A percentile compares a stretch with the other conserved stretches of the same genome.
phyloP scores from a whole-genome alignment of 2,329 filamentous ascomycete genomes.

The Ophiocordyceps robertsii region DNA sequence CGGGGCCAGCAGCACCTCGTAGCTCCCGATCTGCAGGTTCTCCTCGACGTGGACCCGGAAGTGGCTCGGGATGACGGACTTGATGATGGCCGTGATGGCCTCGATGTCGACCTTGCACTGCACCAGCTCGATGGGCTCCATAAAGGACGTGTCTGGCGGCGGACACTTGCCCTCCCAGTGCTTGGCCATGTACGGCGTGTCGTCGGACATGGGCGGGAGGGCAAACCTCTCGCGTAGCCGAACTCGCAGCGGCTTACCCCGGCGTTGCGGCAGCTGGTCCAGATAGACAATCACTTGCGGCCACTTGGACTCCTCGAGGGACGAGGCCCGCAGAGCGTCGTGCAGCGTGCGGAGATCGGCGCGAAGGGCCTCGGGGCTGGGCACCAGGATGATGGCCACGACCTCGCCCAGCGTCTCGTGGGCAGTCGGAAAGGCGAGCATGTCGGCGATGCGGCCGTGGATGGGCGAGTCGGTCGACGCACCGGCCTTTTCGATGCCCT shows the following conservation, averaged over 20 bases:
- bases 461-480: constrained; percentile 23
- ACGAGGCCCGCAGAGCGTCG: constrained; percentile 23
- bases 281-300: constrained; percentile 35
- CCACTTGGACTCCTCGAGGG: constrained; percentile 34
- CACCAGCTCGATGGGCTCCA: constrained; percentile 18
- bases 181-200: constrained; percentile 22
- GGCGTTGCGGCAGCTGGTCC: constrained; percentile 33
- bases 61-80: not conserved
- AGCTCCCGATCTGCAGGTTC: not conserved
- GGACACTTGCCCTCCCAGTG: constrained; percentile 34
- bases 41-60: not conserved
- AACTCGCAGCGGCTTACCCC: constrained; percentile 39
- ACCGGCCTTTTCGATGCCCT: constrained; percentile 32
- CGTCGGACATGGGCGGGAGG: constrained; percentile 26
- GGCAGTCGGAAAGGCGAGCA: constrained; percentile 32
- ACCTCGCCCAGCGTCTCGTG: constrained; percentile 37
- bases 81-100: not conserved
- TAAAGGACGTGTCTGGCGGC: constrained; percentile 27
- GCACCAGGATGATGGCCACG: constrained; percentile 36
- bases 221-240: constrained; percentile 29
- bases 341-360: constrained; percentile 33
- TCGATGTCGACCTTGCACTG: constrained; percentile 15
- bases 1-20: constrained; percentile 2
- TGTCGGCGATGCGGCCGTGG: constrained; percentile 27
- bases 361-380: constrained; percentile 22